These are phyloP conservation scores for Mucor piriformis DNA, from an alignment of 371 early-diverging fungal species.

Conservation along the genomic window DNA sequence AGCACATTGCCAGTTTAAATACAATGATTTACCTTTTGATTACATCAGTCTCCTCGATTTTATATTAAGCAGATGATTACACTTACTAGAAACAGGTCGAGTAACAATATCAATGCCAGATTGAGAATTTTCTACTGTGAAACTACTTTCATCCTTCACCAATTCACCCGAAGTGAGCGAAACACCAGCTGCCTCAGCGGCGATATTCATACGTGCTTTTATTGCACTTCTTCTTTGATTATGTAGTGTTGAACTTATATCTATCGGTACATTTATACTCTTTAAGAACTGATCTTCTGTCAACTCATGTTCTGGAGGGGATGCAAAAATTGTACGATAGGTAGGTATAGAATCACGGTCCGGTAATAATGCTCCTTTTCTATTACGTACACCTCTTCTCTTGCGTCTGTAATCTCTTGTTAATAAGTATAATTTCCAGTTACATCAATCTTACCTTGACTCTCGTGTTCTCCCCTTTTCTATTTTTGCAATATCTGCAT, in stretches of 20 bases:
- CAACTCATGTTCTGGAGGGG: constrained; percentile 45
- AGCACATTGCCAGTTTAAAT: constrained; percentile 12
- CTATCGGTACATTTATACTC: constrained; percentile 22
- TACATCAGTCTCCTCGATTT: not conserved
- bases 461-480: constrained; percentile 80
- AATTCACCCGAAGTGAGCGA: constrained; percentile 18
- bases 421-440: not conserved
- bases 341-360: constrained; percentile 68
- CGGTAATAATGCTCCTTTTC: constrained; percentile 50
- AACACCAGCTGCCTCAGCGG: constrained; percentile 51
- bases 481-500: constrained; percentile 76
- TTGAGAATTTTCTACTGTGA: not conserved
- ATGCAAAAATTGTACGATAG: constrained; percentile 41
- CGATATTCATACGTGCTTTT: constrained; percentile 51
- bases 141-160: not conserved
- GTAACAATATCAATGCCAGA: not conserved
- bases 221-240: constrained; percentile 46
- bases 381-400: constrained; percentile 72
- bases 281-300: constrained; percentile 44
- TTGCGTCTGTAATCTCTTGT: constrained; percentile 56
- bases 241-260: constrained; percentile 16
- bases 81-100: constrained; percentile 18
- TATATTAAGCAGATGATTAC: too few species aligned
- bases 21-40: constrained; percentile 9
- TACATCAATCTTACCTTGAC: constrained; percentile 30